Conservation (phyloP, 257 asterid species). For the Henckelia pumila region DNA sequence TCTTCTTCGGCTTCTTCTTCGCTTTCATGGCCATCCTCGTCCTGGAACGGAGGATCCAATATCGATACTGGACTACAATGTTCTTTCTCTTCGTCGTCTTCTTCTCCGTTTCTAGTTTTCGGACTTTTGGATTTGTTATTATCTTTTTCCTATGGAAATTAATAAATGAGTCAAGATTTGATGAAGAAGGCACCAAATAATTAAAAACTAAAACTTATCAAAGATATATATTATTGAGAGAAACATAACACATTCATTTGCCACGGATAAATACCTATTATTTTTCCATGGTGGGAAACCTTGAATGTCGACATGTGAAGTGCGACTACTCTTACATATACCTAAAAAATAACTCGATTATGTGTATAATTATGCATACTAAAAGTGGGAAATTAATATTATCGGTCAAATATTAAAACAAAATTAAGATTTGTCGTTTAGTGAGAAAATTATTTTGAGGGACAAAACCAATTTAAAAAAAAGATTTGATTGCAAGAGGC, state of each 20-base stretch:
- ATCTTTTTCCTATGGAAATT: not conserved
- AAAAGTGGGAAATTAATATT: constrained; percentile 16
- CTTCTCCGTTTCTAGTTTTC: constrained; percentile 5
- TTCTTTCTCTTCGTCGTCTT: constrained; percentile 64
- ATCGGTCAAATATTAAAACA: constrained; percentile 31
- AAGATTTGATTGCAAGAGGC: constrained; percentile 53
- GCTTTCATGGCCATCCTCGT: constrained; percentile 40
- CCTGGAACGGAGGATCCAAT: constrained; percentile 66
- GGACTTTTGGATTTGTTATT: not conserved
- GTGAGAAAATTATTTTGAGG: constrained; percentile 28
- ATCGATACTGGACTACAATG: constrained; percentile 87
- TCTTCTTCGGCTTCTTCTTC: constrained; percentile 34
- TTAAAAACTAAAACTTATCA: no score
- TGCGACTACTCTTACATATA: not conserved
- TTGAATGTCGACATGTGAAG: not conserved
- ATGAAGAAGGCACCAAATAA: no score
- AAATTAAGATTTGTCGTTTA: constrained; percentile 42
- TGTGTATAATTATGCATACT: not conserved
- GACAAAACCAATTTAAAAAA: constrained; percentile 29
- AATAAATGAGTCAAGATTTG: no score
- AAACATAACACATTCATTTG: no score
- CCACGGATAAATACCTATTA: not conserved
- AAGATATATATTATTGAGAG: no score
- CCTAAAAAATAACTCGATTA: no score
- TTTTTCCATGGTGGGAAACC: not conserved